These are phyloP conservation scores for Symbiodinium natans DNA, from an alignment of 73 alveolate species.

Conservation along the genomic window DNA sequence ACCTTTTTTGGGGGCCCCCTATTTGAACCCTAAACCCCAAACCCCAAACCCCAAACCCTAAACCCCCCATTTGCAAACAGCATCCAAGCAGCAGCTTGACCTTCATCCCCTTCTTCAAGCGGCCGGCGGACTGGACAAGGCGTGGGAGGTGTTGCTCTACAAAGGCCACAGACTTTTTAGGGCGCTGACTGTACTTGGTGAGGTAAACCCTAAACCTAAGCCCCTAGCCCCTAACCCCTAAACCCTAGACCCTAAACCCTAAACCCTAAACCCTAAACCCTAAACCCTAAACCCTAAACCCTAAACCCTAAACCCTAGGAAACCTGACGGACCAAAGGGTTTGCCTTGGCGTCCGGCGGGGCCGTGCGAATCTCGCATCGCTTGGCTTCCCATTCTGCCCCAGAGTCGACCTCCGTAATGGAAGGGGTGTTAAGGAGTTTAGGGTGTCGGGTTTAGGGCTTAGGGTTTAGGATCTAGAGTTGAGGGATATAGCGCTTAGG, in stretches of 20 bases:
- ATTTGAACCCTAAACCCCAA: not conserved
- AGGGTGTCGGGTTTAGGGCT: no score
- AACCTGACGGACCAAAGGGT: no score
- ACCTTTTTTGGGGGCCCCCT: no score
- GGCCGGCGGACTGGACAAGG: not conserved
- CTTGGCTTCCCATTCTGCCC: conserved; percentile 55
- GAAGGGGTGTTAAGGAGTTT: no score
- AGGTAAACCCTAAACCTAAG: not conserved
- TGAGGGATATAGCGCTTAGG: no score
- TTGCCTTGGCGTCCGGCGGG: conserved; percentile 60
- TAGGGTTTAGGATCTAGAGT: no score
- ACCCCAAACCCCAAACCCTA: not conserved
- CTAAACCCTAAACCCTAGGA: not conserved
- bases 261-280: not conserved
- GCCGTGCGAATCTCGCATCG: conserved; percentile 84
- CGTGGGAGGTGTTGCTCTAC: no score
- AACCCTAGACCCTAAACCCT: not conserved
- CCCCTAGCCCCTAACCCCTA: not conserved
- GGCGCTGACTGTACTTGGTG: no score
- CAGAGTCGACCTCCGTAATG: not conserved
- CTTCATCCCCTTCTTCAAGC: conserved; percentile 68
- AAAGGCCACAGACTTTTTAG: no score
- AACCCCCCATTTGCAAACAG: not conserved
- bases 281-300: not conserved
- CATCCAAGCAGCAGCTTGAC: conserved; percentile 16